Conservation (phyloP, 2,329 filamentous ascomycete species). For the Aureobasidium sp. region DNA sequence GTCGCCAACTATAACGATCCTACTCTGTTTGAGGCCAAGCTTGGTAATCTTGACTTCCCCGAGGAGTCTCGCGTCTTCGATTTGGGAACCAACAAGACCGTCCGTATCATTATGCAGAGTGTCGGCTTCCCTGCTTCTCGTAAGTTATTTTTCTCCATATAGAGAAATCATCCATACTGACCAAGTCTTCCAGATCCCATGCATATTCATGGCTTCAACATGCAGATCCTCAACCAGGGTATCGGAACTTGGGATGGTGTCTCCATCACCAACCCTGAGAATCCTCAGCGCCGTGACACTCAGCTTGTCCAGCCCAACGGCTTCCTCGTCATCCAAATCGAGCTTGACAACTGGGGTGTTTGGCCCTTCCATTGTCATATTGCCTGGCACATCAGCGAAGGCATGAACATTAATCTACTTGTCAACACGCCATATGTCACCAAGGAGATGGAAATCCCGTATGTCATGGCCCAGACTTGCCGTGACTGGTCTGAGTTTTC, state of each 20-base stretch:
- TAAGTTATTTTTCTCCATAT: not conserved
- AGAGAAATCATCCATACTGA: not conserved
- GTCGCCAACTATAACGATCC: constrained; percentile 32
- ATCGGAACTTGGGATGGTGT: constrained; percentile 36
- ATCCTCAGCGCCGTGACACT: constrained; percentile 45
- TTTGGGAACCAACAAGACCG: constrained; percentile 54
- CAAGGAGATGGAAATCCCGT: constrained; percentile 31
- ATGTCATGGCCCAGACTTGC: constrained; percentile 36
- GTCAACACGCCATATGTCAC: constrained; percentile 32
- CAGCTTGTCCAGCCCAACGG: constrained; percentile 42
- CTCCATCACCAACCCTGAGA: constrained; percentile 34
- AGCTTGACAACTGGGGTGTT: constrained; percentile 47
- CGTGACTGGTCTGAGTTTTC: constrained; percentile 30
- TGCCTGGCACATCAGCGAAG: constrained; percentile 36
- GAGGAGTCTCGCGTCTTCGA: constrained; percentile 48
- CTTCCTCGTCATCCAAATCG: constrained; percentile 46
- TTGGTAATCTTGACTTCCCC: constrained; percentile 27
- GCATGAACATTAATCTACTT: constrained; percentile 35
- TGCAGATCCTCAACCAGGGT: constrained; percentile 27
- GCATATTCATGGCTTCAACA: constrained; percentile 39
- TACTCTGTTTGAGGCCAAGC: constrained; percentile 26
- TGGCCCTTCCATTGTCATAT: constrained; percentile 36
- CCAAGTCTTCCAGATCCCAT: constrained; percentile 31
- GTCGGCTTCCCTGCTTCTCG: constrained; percentile 28
- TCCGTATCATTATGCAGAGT: constrained; percentile 61